These are phyloP conservation scores for Yamadazyma philogaea DNA, from an alignment of 805 yeast genomes.

Conservation along the genomic window DNA sequence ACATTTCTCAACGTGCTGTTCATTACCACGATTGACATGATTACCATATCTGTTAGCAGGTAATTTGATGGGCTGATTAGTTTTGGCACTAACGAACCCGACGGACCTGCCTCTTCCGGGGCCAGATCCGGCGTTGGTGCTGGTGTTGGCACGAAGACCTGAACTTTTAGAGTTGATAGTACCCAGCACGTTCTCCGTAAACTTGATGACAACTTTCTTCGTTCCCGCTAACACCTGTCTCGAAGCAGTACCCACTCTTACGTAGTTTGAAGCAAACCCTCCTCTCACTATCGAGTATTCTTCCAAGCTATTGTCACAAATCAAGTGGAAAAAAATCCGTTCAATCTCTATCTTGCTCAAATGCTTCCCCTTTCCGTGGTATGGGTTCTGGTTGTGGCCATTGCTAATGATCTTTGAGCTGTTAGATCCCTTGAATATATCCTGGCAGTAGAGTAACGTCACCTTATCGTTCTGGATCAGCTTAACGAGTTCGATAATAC, in stretches of 20 bases:
- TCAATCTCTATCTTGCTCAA: conserved; percentile 70
- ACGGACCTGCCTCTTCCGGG: neutral
- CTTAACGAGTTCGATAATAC: conserved; percentile 58
- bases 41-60: conserved; percentile 19
- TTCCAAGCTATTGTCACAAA: conserved; percentile 59
- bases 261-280: conserved; percentile 79
- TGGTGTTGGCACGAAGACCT: neutral
- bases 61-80: conserved; percentile 17
- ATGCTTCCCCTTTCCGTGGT: conserved; percentile 68
- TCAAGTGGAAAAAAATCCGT: conserved; percentile 75
- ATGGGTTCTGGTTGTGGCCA: conserved; percentile 59
- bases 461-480: conserved; percentile 56
- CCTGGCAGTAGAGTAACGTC: conserved; percentile 79
- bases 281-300: conserved; percentile 73
- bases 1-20: conserved; percentile 25
- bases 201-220: conserved; percentile 50
- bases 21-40: conserved; percentile 16
- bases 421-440: conserved; percentile 72
- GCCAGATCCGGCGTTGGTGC: neutral
- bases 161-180: neutral
- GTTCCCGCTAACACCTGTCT: conserved; percentile 42
- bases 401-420: conserved; percentile 55
- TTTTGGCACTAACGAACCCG: conserved; percentile 16
- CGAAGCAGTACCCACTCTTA: conserved; percentile 60
- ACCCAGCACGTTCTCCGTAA: conserved; percentile 24